phyloP scores from a whole-genome alignment of 2,329 filamentous ascomycete species.

The Blumeriella jaapii region DNA sequence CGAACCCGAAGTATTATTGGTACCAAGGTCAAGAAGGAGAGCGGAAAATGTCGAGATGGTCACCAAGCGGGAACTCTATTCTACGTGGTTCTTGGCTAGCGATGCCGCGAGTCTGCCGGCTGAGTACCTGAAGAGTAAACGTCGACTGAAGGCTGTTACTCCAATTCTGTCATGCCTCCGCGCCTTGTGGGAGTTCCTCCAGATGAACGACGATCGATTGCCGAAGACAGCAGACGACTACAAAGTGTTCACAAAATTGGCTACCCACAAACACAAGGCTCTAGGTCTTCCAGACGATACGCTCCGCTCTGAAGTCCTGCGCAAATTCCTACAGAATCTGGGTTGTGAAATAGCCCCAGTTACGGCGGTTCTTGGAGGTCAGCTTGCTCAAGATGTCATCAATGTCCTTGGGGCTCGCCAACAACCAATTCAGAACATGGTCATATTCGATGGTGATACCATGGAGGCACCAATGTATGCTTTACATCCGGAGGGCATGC shows the following conservation, averaged over 20 bases:
- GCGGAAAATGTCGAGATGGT: conserved; percentile 69
- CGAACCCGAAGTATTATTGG: conserved; percentile 65
- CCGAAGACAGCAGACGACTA: conserved; percentile 54
- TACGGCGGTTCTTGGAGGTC: conserved; percentile 77
- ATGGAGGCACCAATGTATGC: conserved; percentile 72
- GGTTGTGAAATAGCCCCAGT: conserved; percentile 77
- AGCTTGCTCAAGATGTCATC: conserved; percentile 92
- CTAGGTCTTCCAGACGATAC: conserved; percentile 59
- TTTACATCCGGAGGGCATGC: conserved; percentile 56
- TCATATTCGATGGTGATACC: conserved; percentile 78
- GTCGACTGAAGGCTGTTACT: conserved; percentile 65
- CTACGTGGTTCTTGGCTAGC: conserved; percentile 73
- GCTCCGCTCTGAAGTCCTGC: conserved; percentile 59
- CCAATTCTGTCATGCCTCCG: conserved; percentile 77
- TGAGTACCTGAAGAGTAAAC: conserved; percentile 57
- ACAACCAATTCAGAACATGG: conserved; percentile 91
- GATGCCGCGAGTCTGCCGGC: conserved; percentile 60
- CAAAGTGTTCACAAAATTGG: conserved; percentile 63
- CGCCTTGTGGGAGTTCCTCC: conserved; percentile 80
- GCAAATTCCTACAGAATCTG: conserved; percentile 78
- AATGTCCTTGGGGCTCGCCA: conserved; percentile 86
- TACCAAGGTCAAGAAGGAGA: conserved; percentile 58
- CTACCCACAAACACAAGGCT: conserved; percentile 66
- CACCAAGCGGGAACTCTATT: conserved; percentile 84
- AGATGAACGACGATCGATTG: conserved; percentile 41